Evolutionary conservation across 2,329 filamentous ascomycete genomes (phyloP).

Genomic region (Xylaria sp.): DNA sequence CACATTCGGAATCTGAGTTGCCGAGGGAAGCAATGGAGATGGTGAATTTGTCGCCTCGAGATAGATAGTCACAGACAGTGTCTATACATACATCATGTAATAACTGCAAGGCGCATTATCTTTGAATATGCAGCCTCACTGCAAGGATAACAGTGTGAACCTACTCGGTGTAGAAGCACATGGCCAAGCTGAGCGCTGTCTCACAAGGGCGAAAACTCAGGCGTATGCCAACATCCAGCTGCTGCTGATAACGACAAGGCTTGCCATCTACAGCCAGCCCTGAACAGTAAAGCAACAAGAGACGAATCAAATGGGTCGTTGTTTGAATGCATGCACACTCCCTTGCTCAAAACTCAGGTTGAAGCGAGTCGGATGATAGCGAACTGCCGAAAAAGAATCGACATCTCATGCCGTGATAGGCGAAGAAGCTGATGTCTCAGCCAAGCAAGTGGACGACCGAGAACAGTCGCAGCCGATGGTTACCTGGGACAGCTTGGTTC

Average conservation of each 20-base stretch:
- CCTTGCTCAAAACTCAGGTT: not conserved
- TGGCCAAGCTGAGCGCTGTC: not conserved
- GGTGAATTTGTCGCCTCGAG: not conserved
- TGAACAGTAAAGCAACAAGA: not conserved
- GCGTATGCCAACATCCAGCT: not conserved
- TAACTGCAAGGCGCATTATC: not conserved
- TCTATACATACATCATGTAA: not conserved
- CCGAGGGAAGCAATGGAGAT: not conserved
- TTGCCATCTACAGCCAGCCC: too few species aligned
- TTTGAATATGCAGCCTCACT: not conserved
- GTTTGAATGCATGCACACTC: not conserved
- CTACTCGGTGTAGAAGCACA: not conserved
- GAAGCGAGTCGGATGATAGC: not conserved
- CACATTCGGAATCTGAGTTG: not conserved
- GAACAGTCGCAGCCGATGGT: constrained; percentile 14
- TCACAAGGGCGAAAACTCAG: not conserved
- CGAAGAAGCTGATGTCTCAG: constrained; percentile 14
- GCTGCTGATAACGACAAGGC: not conserved
- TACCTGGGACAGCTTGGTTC: constrained; percentile 2
- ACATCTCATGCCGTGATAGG: constrained; percentile 5
- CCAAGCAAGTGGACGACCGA: constrained; percentile 7
- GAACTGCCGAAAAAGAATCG: not conserved
- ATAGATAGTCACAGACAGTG: not conserved
- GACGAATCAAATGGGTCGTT: not conserved
- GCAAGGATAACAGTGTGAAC: not conserved